Conservation (phyloP, 441 rosid species). For the Euphorbia neoarborescens region DNA sequence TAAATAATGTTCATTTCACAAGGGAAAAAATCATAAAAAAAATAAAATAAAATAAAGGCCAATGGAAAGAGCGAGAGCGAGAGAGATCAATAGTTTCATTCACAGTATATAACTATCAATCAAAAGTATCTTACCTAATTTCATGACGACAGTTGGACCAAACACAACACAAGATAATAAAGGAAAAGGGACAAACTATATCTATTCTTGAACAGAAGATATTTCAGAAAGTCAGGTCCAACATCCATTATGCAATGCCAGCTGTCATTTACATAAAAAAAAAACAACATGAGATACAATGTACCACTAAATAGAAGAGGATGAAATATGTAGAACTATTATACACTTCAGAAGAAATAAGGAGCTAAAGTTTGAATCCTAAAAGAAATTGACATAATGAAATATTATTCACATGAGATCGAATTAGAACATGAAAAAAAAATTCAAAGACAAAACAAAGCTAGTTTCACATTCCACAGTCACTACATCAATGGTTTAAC, state of each 20-base stretch:
- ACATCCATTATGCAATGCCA: slow-evolving; percentile 19
- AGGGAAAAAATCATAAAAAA: background rate
- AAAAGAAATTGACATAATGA: background rate
- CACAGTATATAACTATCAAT: slow-evolving; percentile 7
- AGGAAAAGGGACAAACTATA: slow-evolving; percentile 11
- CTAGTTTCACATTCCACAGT: background rate
- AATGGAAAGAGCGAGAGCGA: background rate
- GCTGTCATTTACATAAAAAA: background rate
- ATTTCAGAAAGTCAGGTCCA: slow-evolving; percentile 16
- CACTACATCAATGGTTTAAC: background rate
- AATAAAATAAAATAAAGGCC: background rate
- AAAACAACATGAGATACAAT: background rate
- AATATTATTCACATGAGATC: background rate
- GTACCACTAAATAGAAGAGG: background rate
- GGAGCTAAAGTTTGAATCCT: background rate
- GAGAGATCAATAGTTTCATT: background rate
- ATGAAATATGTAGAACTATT: background rate
- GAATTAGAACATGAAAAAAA: background rate
- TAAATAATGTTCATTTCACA: background rate
- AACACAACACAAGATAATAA: background rate
- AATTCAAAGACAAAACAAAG: background rate
- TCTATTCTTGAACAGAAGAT: slow-evolving; percentile 15
- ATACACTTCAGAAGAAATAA: background rate
- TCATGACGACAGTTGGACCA: slow-evolving; percentile 21
- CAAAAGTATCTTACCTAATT: slow-evolving; percentile 22